These are phyloP conservation scores for Leishmania aethiopica DNA, from an alignment of 208 protist genomes.

Conservation along the genomic window DNA sequence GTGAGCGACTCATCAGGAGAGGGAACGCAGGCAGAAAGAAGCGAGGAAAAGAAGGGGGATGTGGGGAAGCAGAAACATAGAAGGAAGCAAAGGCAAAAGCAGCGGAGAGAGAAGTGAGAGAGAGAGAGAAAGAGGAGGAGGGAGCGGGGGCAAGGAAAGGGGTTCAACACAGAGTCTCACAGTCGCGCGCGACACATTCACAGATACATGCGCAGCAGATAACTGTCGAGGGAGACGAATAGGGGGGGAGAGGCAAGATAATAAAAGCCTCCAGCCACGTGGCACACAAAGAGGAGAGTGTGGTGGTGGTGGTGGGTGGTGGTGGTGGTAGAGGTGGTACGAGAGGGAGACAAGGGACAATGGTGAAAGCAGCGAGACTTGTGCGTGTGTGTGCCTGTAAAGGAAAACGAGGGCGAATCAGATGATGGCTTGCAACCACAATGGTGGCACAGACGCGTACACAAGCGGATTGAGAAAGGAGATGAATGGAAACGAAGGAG, in stretches of 20 bases:
- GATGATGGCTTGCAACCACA: neutral
- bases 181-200: neutral
- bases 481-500: neutral
- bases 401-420: neutral
- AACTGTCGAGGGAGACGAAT: neutral
- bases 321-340: neutral
- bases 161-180: neutral
- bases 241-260: neutral
- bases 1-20: slow-evolving; percentile 1
- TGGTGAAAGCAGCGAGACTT: neutral
- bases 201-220: neutral
- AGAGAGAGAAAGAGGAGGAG: neutral
- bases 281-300: neutral
- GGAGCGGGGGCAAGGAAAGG: neutral
- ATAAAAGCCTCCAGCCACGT: neutral
- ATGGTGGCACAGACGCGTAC: neutral
- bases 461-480: neutral
- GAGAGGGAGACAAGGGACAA: neutral
- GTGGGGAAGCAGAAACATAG: neutral
- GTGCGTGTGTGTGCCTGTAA: neutral
- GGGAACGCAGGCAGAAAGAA: neutral
- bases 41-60: neutral
- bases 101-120: neutral
- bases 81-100: neutral
- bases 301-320: neutral